Evolutionary conservation across 176 grass and related monocot genomes (phyloP), one percentile per base, ranked within the genome.

Genomic region (Chrysopogon serrulatus): DNA sequence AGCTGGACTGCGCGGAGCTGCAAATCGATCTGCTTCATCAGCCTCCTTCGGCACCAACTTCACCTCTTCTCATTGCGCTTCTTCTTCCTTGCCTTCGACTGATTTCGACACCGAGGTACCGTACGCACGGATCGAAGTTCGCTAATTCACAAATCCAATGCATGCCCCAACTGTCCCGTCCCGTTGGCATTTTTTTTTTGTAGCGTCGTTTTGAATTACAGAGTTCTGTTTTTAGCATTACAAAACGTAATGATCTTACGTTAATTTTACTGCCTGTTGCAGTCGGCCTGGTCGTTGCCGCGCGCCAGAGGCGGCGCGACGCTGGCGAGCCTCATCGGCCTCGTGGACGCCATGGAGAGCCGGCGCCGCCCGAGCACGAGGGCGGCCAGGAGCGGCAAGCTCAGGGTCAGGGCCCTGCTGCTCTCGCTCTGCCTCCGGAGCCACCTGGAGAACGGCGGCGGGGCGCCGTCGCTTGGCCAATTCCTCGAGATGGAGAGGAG

Each of bases 401-500:
- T 94, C 33, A 91, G 84, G 88, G 82, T 94, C 33, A 91, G 84
- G 88, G 82, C 86, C 76, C 28, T 91, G 35, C 87, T 94, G 43
- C 88, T 91, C 23, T 94, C 86, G 62, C 86, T 94, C n/a, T 91
- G 88, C 78, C 83, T 91, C 73, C 66, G 88, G 79, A 88, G 85
- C 75, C 66, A 91, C 51, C 53, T 88, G 57, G 88, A 86, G 17
- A 71, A 40, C 53, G 69, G 48, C 4, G 26, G 79, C n/a, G 61
- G 73, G 19, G 40, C 85, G 23, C 88, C 92, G 66, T 94, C 92
- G 33, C 92, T 94, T 44, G 59, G 78, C 1, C 73, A 90, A 61
- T 94, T 91, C 79, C 86, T 94, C 48, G 86, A 94, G 49, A 85
- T 94, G 85, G 88, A 91, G 69, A 88, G 92, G 79, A 79, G 88